Base-by-base conservation (phyloP, 805 yeast species). In the Candida succiphila region DNA sequence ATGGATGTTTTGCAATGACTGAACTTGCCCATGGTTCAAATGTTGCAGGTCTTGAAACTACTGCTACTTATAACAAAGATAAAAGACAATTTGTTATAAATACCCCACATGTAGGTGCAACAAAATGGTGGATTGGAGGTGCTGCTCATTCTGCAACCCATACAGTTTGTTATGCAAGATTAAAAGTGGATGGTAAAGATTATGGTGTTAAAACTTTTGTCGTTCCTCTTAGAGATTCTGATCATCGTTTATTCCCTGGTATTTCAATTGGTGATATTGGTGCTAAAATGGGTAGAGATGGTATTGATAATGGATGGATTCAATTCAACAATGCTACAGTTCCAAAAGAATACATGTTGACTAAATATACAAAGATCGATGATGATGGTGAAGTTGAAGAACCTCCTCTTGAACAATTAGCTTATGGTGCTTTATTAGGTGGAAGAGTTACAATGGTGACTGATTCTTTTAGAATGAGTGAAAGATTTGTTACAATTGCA, bases 71-170 rank as follows among this genome's bases (percentile, higher is more conserved):
- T 54, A 78, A 85, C 54, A 60, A 63, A 15, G 60, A 58, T 14
- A 69, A 67, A 20, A 84, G 85, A 46, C 75, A 76, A 41, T 83
- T 88, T 51, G 53, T 70, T 35, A 75, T 88, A 48, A 72, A 84
- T 52, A 88, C 96, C 10, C 96, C 96, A 1, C 83, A 87, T 51
- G 56, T 83, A 35, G 88, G 94, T 25, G 96, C 96, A 29, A 87
- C 96, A 18, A 88, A 88, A 56, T 88, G 96, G 96, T 88, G 96
- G 96, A 88, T 88, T 49, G 96, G 96, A 31, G 96, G 96, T 47
- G 96, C 96, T 27, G 96, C 96, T 9, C 94, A 85, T 57, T 78
- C 94, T 16, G 85, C 96, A 5, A 85, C 88, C 20, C 96, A 88
- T 60, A 66, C 85, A 17, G 75, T 78, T n/a, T 81, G 75, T 18